These are phyloP conservation scores for Venturia pyrina DNA, from an alignment of 2,329 filamentous ascomycete genomes.

Conservation along the genomic window DNA sequence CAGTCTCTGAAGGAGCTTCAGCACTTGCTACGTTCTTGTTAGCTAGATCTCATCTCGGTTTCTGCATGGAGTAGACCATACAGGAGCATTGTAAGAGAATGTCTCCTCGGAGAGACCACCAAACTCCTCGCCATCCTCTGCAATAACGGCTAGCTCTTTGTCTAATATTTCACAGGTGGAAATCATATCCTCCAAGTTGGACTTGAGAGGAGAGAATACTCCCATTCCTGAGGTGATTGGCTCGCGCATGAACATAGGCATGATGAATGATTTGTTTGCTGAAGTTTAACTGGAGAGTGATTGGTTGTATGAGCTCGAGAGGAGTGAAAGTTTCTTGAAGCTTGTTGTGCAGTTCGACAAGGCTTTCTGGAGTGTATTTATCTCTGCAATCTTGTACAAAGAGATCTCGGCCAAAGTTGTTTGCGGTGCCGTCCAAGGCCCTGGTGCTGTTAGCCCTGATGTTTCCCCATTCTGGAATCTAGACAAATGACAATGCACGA, in stretches of 20 bases:
- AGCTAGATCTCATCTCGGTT: background rate
- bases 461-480: background rate
- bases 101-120: slow-evolving; percentile 7
- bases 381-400: background rate
- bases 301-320: background rate
- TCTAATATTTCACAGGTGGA: slow-evolving; percentile 6
- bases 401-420: background rate
- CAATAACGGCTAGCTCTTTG: background rate
- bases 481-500: background rate
- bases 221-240: background rate
- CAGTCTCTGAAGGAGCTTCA: background rate
- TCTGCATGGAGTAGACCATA: background rate
- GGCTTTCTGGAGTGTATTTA: background rate
- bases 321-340: background rate
- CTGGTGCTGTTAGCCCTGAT: background rate
- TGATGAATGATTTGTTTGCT: background rate
- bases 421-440: background rate
- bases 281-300: background rate
- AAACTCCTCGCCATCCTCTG: slow-evolving; percentile 9
- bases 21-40: slow-evolving; percentile 5
- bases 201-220: background rate
- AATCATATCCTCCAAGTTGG: slow-evolving; percentile 13
- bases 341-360: background rate
- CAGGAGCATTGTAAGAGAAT: slow-evolving; percentile 10
- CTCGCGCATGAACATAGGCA: slow-evolving; percentile 9